Evolutionary conservation across 257 asterid species (phyloP).

Genomic region (Paraleonurus japonicus): DNA sequence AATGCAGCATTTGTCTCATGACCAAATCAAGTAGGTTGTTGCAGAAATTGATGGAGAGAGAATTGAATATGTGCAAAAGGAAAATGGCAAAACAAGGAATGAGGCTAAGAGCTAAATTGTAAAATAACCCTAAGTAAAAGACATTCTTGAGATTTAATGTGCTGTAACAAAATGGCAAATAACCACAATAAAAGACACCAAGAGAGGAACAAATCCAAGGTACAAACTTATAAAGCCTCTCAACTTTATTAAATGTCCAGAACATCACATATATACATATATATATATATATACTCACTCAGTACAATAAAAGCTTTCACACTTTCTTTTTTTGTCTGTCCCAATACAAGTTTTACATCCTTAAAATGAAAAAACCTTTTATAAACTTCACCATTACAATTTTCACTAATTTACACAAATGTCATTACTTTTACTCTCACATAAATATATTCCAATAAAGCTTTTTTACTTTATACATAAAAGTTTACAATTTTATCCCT

Average conservation of each 20-base stretch:
- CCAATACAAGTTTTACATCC: too few relatives aligned
- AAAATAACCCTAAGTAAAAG: conserved; percentile 40
- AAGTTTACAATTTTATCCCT: too few relatives aligned
- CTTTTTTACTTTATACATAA: too few relatives aligned
- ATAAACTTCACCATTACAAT: too few relatives aligned
- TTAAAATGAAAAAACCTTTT: too few relatives aligned
- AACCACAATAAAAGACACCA: conserved; percentile 49
- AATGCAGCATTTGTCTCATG: conserved; percentile 26
- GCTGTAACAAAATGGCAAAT: conserved; percentile 38
- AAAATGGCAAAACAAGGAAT: conserved; percentile 32
- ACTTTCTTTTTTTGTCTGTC: too few relatives aligned
- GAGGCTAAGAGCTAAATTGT: conserved; percentile 44
- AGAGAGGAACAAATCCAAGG: conserved; percentile 61
- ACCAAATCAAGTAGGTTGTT: conserved; percentile 25
- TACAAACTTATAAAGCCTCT: conserved; percentile 41
- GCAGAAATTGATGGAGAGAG: conserved; percentile 13
- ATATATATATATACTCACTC: too few relatives aligned
- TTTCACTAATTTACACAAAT: too few relatives aligned
- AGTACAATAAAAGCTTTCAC: too few relatives aligned
- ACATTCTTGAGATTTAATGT: conserved; percentile 44
- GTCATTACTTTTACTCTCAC: too few relatives aligned
- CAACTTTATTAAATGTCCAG: conserved; percentile 42
- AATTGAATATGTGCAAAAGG: conserved; percentile 32
- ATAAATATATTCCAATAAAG: too few relatives aligned
- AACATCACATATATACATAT: too few relatives aligned